Evolutionary conservation across 2,329 filamentous ascomycete species (phyloP).

Genomic region (Trichoderma sp.): DNA sequence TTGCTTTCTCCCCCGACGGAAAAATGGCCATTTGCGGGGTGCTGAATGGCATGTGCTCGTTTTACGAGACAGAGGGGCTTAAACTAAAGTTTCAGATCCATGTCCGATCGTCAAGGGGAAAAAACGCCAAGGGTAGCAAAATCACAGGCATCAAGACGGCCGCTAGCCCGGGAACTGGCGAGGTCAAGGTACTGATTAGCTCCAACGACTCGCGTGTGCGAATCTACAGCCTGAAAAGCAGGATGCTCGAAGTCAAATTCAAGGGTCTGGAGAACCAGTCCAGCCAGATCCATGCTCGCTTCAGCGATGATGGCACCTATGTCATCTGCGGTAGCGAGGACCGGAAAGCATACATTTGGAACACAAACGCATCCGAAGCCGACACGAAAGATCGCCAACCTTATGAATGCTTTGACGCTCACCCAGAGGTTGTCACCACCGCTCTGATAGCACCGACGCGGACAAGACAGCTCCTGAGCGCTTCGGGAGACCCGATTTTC

Average conservation of each 20-base stretch:
- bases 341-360: conserved; percentile 88
- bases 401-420: conserved; percentile 87
- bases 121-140: conserved; percentile 95
- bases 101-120: conserved; percentile 87
- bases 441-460: conserved; percentile 80
- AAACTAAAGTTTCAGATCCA: conserved; percentile 84
- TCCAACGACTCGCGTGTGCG: conserved; percentile 94
- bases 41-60: conserved; percentile 79
- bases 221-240: conserved; percentile 85
- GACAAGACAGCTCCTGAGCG: conserved; percentile 74
- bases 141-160: conserved; percentile 91
- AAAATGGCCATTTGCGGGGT: conserved; percentile 87
- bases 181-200: conserved; percentile 83
- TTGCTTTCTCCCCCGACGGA: conserved; percentile 90
- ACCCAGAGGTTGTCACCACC: conserved; percentile 85
- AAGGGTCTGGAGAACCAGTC: conserved; percentile 87
- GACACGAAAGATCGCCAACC: conserved; percentile 78
- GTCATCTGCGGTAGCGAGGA: conserved; percentile 95
- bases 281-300: conserved; percentile 86
- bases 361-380: conserved; percentile 50
- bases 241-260: conserved; percentile 83
- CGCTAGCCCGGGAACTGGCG: conserved; percentile 57
- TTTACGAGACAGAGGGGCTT: conserved; percentile 90
- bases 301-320: conserved; percentile 83
- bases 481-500: conserved; percentile 89